Conservation (phyloP, 768 basidiomycete species). For the Cystofilobasidium bisporidii region DNA sequence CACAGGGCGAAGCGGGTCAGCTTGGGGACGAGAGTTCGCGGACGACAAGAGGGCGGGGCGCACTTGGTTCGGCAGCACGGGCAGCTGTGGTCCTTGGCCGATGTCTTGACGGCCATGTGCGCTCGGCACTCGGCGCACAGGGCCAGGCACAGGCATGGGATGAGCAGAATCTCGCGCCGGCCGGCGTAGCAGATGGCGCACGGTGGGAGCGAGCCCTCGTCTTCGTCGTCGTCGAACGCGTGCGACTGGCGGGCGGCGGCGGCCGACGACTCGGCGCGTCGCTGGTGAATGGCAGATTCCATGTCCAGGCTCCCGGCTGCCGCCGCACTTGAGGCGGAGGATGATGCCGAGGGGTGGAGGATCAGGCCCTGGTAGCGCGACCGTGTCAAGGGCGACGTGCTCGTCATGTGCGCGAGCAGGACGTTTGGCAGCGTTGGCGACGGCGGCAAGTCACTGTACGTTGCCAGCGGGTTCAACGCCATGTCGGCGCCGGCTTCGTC, state of each 20-base stretch:
- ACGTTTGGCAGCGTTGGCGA: slow-evolving; percentile 15
- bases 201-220: not conserved
- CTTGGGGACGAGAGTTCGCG: too few species aligned
- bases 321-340: not conserved
- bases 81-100: slow-evolving; percentile 4
- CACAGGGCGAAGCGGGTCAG: not conserved
- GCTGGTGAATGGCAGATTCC: not conserved
- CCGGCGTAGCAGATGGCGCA: slow-evolving; percentile 15
- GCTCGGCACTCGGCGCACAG: slow-evolving; percentile 17
- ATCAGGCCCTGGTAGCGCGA: slow-evolving; percentile 1
- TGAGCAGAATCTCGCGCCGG: slow-evolving; percentile 10
- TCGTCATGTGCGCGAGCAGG: slow-evolving; percentile 19
- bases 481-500: not conserved
- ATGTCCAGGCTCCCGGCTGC: not conserved
- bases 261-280: not conserved
- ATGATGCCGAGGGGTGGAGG: not conserved
- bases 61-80: slow-evolving; percentile 11
- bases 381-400: slow-evolving; percentile 18
- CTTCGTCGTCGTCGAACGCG: not conserved
- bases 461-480: not conserved
- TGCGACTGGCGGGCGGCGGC: not conserved
- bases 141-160: slow-evolving; percentile 11
- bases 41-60: not conserved
- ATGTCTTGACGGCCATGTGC: slow-evolving; percentile 7
- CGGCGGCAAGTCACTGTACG: slow-evolving; percentile 14